Conservation (phyloP, 2,329 filamentous ascomycete genomes). For the Escovopsis sp. region DNA sequence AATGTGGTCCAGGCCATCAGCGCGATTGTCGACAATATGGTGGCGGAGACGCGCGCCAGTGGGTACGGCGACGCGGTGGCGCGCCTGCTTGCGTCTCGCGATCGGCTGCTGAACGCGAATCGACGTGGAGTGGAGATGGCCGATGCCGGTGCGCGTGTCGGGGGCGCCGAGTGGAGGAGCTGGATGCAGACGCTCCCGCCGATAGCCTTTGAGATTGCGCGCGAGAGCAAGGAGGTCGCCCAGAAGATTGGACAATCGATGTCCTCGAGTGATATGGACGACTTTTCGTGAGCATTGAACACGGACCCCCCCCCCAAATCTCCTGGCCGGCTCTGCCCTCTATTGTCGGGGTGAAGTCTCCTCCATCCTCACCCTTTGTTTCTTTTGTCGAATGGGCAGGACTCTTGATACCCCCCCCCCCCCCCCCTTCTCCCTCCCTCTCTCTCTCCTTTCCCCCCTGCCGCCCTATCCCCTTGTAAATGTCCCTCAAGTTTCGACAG, state of each 20-base stretch:
- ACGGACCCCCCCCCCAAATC: not conserved
- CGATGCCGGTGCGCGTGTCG: conserved; percentile 29
- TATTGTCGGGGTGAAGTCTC: not conserved
- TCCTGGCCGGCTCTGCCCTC: not conserved
- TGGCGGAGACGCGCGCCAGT: conserved; percentile 46
- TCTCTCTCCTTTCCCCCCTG: no score
- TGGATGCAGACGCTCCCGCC: conserved; percentile 63
- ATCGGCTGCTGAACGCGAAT: conserved; percentile 49
- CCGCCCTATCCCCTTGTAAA: no score
- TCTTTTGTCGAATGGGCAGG: not conserved
- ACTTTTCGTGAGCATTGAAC: conserved; percentile 26
- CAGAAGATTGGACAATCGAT: conserved; percentile 27
- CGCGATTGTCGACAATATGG: conserved; percentile 54
- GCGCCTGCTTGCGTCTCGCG: conserved; percentile 47
- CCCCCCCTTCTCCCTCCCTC: no score
- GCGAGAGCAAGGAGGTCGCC: conserved; percentile 61
- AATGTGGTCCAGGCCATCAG: conserved; percentile 59
- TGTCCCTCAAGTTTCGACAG: no score
- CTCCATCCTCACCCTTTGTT: not conserved
- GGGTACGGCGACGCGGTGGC: conserved; percentile 37
- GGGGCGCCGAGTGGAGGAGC: conserved; percentile 42
- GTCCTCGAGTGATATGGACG: conserved; percentile 21
- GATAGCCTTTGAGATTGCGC: conserved; percentile 74
- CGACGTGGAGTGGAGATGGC: conserved; percentile 46
- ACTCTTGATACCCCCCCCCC: not conserved